Base-by-base conservation (phyloP, 2,329 filamentous ascomycete genomes). In the Clarireedia hainanense region DNA sequence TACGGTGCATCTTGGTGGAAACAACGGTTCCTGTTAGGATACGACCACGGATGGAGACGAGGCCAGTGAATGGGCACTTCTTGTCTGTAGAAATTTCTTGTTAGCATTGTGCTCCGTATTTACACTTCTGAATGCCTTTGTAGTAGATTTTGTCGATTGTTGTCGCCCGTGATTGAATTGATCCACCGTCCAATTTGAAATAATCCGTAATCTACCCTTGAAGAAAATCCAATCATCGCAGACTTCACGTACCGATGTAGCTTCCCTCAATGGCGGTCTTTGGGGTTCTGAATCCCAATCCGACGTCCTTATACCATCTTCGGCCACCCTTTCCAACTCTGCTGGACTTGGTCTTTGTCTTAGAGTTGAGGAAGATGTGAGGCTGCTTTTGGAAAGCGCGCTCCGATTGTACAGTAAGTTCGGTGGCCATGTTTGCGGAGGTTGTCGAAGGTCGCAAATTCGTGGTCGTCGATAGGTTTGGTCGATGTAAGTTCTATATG, bases 1-100 rank as follows among this genome's bases (percentile, higher is more conserved):
- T 99, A 80, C 94, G 89, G 89, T 99, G 94, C 94, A 99, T 99
- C 89, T 99, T 99, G 80, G 94, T 99, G 72, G 92, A 97, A 74
- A 97, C 88, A 74, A 99, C 94, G 75, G 91, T 96, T 74, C 94
- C 94, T 75, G 92, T 97, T 69, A 99, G 84, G 85, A 99, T 99
- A 92, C 94, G 92, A 78, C 94, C 94, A 82, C 94, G 94, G 83
- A 99, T 99, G 67, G 94, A 97, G 76, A 99, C 91, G 76, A 92
- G 83, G 76, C 95, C 95, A 70, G 91, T 96, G 88, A 99, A 99
- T 69, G 94, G 94, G 88, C 94, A 99, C 85, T 99, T 99, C 90
- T 99, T 99, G 88, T 99, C 94, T 96, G 73, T 71, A 20, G 50
- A 34, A 47, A 27, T 46, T 26, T 37, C 55, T 54, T 47, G 55